Evolutionary conservation across 2,329 filamentous ascomycete genomes (phyloP).

Genomic region (Colletotrichum sp.): DNA sequence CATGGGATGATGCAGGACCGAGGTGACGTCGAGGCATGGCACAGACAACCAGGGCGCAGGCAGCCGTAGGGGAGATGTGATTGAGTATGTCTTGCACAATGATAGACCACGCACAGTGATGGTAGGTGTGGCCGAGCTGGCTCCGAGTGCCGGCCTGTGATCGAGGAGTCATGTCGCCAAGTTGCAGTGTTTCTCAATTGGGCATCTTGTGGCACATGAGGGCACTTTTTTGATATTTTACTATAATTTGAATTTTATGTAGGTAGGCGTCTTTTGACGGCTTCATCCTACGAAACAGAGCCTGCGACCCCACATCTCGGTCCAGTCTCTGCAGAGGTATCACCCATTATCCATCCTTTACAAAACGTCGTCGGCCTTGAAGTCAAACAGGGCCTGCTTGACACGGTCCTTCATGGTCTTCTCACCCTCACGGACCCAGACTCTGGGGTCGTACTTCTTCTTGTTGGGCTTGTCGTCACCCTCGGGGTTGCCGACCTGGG

Average conservation of each 20-base stretch:
- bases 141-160: neutral
- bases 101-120: neutral
- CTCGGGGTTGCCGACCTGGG: constrained; percentile 92
- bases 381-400: constrained; percentile 82
- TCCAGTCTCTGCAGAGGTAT: constrained; percentile 15
- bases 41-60: neutral
- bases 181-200: neutral
- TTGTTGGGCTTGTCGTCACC: constrained; percentile 99
- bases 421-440: constrained; percentile 97
- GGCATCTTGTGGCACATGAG: neutral
- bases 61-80: neutral
- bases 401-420: constrained; percentile 92
- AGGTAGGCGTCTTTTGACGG: constrained; percentile 9
- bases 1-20: neutral
- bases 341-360: constrained; percentile 49
- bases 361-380: constrained; percentile 82
- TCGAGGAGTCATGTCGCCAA: neutral
- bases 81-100: neutral
- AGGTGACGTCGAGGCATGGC: neutral
- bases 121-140: neutral
- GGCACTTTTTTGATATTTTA: neutral
- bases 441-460: constrained; percentile 86
- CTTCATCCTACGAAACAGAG: constrained; percentile 10
- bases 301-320: neutral
- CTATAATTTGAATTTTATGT: constrained; percentile 14